Percentiles rank a stretch among this genome's conserved stretches.
These are phyloP conservation scores for Alternaria sp. DNA, from an alignment of 2,329 filamentous ascomycete genomes.

Conservation along the genomic window DNA sequence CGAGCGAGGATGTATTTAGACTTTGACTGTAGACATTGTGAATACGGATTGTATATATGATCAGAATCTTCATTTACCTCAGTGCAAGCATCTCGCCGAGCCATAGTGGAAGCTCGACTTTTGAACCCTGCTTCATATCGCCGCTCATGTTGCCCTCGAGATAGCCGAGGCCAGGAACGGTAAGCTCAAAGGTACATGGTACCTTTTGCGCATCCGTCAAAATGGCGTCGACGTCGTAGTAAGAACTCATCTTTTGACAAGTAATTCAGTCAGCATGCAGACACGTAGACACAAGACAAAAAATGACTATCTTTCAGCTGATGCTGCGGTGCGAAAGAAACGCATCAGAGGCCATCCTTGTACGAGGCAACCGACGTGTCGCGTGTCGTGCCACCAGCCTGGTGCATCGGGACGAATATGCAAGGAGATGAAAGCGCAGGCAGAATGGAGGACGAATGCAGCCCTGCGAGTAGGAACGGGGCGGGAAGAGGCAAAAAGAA, in stretches of 20 bases:
- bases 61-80: slow-evolving; percentile 49
- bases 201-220: slow-evolving; percentile 93
- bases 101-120: slow-evolving; percentile 87
- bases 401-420: slow-evolving; percentile 23
- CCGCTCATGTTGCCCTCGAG: slow-evolving; percentile 80
- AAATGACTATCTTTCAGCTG: not conserved
- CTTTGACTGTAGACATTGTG: slow-evolving; percentile 30
- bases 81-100: slow-evolving; percentile 91
- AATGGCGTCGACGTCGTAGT: slow-evolving; percentile 86
- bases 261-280: not conserved
- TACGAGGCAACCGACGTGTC: slow-evolving; percentile 26
- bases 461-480: not conserved
- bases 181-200: slow-evolving; percentile 91
- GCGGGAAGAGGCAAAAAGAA: not conserved
- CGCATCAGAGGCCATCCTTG: slow-evolving; percentile 1
- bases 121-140: slow-evolving; percentile 79
- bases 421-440: slow-evolving; percentile 19
- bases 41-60: slow-evolving; percentile 5
- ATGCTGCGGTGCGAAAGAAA: not conserved
- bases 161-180: slow-evolving; percentile 85
- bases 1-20: slow-evolving; percentile 46
- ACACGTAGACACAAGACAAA: not conserved
- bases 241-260: slow-evolving; percentile 59
- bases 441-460: not conserved
- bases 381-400: slow-evolving; percentile 31